Evolutionary conservation across 2,329 filamentous ascomycete species (phyloP).

Genomic region (Ceratocystis variospora): DNA sequence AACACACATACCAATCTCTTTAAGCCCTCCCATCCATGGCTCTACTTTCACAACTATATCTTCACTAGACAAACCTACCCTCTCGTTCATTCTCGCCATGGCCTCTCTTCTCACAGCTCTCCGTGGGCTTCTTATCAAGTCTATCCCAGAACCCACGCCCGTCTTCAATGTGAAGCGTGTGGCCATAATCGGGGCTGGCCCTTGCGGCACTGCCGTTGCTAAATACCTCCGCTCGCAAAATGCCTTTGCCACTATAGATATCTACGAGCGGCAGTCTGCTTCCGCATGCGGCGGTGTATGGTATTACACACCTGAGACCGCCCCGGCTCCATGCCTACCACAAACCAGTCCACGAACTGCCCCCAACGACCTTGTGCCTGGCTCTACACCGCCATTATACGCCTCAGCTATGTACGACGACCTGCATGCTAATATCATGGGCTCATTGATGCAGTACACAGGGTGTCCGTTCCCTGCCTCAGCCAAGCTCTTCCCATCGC

Average conservation of each 20-base stretch:
- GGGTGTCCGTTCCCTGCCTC: slow-evolving; percentile 52
- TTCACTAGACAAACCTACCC: background rate
- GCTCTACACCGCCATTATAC: slow-evolving; percentile 42
- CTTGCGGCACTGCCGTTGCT: slow-evolving; percentile 62
- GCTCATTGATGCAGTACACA: slow-evolving; percentile 65
- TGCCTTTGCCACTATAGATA: slow-evolving; percentile 51
- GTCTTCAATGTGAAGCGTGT: slow-evolving; percentile 44
- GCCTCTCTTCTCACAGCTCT: slow-evolving; percentile 7
- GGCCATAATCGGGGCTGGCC: slow-evolving; percentile 72
- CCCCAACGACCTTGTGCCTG: slow-evolving; percentile 35
- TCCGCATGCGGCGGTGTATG: slow-evolving; percentile 61
- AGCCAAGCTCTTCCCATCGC: slow-evolving; percentile 58
- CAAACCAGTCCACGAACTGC: slow-evolving; percentile 54
- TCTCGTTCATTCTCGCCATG: background rate
- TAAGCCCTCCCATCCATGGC: background rate
- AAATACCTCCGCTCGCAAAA: slow-evolving; percentile 65
- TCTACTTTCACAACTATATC: background rate
- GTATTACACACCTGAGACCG: slow-evolving; percentile 53
- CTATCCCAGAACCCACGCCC: slow-evolving; percentile 1
- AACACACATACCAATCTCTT: background rate
- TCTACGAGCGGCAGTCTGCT: slow-evolving; percentile 69
- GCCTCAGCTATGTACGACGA: slow-evolving; percentile 72
- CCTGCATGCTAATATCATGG: slow-evolving; percentile 78
- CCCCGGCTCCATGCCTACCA: slow-evolving; percentile 43
- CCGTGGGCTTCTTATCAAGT: background rate